Percentiles rank a stretch among this genome's conserved stretches.
Evolutionary conservation across 1,284 basidiomycete genomes (phyloP).

Genomic region (Puccinia triticina): DNA sequence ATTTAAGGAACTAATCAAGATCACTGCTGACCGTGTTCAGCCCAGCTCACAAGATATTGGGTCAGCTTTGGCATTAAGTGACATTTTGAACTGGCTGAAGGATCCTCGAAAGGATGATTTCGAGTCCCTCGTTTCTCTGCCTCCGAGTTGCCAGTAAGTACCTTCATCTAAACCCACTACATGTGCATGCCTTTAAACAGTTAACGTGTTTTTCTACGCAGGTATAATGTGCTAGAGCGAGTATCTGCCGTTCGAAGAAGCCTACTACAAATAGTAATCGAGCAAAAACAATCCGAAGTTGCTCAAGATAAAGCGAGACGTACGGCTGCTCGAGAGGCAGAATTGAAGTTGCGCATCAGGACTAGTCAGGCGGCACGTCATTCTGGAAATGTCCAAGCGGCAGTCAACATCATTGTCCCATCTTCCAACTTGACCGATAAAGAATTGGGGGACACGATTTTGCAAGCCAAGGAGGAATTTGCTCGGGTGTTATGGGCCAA

Average conservation of each 20-base stretch:
- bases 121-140: constrained; percentile 60
- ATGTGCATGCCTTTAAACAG: constrained; percentile 31
- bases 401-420: constrained; percentile 79
- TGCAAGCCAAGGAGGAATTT: constrained; percentile 76
- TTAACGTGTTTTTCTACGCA: constrained; percentile 58
- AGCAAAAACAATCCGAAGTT: constrained; percentile 72
- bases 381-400: constrained; percentile 74
- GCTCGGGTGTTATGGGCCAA: constrained; percentile 87
- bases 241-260: constrained; percentile 81
- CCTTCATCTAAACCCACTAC: constrained; percentile 51
- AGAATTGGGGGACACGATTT: constrained; percentile 54
- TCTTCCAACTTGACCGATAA: constrained; percentile 69
- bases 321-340: constrained; percentile 67
- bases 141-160: constrained; percentile 70
- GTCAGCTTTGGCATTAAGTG: constrained; percentile 38
- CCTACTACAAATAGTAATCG: constrained; percentile 71
- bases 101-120: constrained; percentile 22
- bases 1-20: constrained; percentile 68
- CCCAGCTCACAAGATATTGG: constrained; percentile 54
- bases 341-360: constrained; percentile 72
- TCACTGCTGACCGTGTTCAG: constrained; percentile 63
- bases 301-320: constrained; percentile 70
- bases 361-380: constrained; percentile 76
- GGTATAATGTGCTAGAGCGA: constrained; percentile 75
- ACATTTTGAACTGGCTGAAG: constrained; percentile 27